Conservation (phyloP, 441 rosid genomes). For the Biscutella laevigata region DNA sequence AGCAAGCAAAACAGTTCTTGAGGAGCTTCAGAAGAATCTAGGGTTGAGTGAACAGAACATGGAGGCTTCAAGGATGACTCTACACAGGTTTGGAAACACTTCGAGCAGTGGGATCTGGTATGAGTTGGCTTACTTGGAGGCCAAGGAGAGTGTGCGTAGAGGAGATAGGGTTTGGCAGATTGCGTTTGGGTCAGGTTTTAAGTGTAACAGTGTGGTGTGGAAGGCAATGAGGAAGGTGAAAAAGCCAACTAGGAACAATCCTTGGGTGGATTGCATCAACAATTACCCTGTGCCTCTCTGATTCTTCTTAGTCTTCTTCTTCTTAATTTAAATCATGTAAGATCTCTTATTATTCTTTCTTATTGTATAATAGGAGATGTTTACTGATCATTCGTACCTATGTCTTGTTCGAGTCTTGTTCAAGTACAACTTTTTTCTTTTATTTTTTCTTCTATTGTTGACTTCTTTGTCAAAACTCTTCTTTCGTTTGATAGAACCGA, state of each 20-base stretch:
- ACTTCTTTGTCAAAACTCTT: too few relatives aligned
- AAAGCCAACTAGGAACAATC: slow-evolving; percentile 51
- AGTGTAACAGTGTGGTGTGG: slow-evolving; percentile 91
- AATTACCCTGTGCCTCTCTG: slow-evolving; percentile 44
- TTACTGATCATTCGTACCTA: slow-evolving; percentile 17
- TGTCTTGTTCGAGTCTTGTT: neutral
- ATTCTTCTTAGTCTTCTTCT: slow-evolving; percentile 1
- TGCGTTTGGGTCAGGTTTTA: slow-evolving; percentile 81
- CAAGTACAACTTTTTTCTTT: slow-evolving; percentile 14
- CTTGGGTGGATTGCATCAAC: slow-evolving; percentile 65
- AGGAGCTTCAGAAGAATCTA: slow-evolving; percentile 77
- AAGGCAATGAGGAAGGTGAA: slow-evolving; percentile 51
- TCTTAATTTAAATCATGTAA: slow-evolving; percentile 12
- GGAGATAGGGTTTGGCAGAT: slow-evolving; percentile 88
- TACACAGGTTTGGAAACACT: slow-evolving; percentile 80
- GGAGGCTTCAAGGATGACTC: slow-evolving; percentile 79
- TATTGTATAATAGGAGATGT: slow-evolving; percentile 16
- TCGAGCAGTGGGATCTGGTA: slow-evolving; percentile 89
- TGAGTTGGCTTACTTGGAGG: slow-evolving; percentile 78
- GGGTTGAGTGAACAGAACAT: slow-evolving; percentile 64
- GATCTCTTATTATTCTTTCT: slow-evolving; percentile 10
- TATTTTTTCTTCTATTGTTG: slow-evolving; percentile 13
- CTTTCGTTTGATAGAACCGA: too few relatives aligned
- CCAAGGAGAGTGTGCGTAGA: slow-evolving; percentile 61
- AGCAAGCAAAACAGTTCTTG: slow-evolving; percentile 64